Conservation (phyloP, 1,284 basidiomycete species). For the Dichomitus squalens region DNA sequence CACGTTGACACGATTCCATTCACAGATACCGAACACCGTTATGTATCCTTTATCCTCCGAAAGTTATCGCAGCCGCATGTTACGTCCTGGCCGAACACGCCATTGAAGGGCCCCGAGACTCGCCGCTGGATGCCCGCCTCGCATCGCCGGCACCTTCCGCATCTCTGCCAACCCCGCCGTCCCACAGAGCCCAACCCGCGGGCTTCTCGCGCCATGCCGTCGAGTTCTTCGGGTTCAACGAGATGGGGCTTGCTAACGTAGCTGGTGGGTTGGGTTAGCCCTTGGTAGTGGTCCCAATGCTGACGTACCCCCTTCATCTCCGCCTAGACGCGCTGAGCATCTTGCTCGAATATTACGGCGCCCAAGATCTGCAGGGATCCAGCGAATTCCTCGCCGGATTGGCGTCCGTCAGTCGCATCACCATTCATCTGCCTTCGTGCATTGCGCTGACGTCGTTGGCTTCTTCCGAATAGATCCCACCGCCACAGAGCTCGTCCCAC, state of each 20-base stretch:
- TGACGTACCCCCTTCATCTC: background rate
- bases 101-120: slow-evolving; percentile 69
- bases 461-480: slow-evolving; percentile 41
- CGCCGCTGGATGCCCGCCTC: slow-evolving; percentile 67
- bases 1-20: background rate
- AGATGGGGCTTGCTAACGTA: slow-evolving; percentile 55
- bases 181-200: slow-evolving; percentile 70
- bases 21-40: slow-evolving; percentile 74
- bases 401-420: slow-evolving; percentile 45
- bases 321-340: slow-evolving; percentile 60
- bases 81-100: slow-evolving; percentile 73
- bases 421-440: slow-evolving; percentile 6
- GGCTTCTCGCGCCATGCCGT: slow-evolving; percentile 67
- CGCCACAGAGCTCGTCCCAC: slow-evolving; percentile 35
- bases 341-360: slow-evolving; percentile 72
- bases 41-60: slow-evolving; percentile 67
- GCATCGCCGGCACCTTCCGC: slow-evolving; percentile 35
- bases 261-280: slow-evolving; percentile 51
- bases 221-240: slow-evolving; percentile 64
- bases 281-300: background rate
- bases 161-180: slow-evolving; percentile 53
- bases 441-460: background rate
- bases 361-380: slow-evolving; percentile 52
- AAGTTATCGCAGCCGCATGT: slow-evolving; percentile 72
- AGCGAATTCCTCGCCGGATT: slow-evolving; percentile 56